Percentiles rank a stretch among this genome's conserved stretches.
Conservation (phyloP, 192 early-diverging fungal species). For the Backusella westeae region DNA sequence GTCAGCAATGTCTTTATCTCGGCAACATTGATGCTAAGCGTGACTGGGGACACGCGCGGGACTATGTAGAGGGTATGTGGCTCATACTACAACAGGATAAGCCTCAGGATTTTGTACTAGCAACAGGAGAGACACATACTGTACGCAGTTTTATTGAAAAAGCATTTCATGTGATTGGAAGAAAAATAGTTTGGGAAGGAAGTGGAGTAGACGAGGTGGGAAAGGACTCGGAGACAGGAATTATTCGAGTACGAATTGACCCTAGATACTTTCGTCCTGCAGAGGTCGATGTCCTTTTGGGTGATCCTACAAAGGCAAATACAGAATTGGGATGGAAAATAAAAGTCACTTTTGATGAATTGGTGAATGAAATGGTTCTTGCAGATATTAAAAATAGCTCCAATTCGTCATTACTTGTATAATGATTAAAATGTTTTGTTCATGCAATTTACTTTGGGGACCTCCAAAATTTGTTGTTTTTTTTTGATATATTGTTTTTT, state of each 20-base stretch:
- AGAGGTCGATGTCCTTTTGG: constrained; percentile 71
- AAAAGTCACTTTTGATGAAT: constrained; percentile 63
- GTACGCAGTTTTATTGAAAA: constrained; percentile 75
- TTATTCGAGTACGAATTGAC: constrained; percentile 59
- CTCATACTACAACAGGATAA: constrained; percentile 72
- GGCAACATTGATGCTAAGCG: constrained; percentile 74
- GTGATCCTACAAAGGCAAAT: constrained; percentile 70
- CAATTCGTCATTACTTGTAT: neutral
- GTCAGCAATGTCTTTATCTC: constrained; percentile 64
- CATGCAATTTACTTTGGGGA: neutral
- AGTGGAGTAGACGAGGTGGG: constrained; percentile 57
- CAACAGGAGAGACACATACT: constrained; percentile 80
- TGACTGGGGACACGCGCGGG: constrained; percentile 77
- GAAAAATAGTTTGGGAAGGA: constrained; percentile 62
- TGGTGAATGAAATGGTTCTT: constrained; percentile 63
- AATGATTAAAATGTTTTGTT: neutral
- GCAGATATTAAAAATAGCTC: constrained; percentile 44
- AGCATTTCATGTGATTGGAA: constrained; percentile 60
- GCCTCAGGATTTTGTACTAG: constrained; percentile 71
- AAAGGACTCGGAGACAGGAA: constrained; percentile 47
- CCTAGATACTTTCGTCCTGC: constrained; percentile 74
- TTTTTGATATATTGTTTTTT: neutral
- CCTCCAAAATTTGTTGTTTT: neutral
- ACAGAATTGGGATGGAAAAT: constrained; percentile 60
- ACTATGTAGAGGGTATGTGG: constrained; percentile 79